Conservation (phyloP, 176 grass and related monocot genomes). For the Typha latifolia region DNA sequence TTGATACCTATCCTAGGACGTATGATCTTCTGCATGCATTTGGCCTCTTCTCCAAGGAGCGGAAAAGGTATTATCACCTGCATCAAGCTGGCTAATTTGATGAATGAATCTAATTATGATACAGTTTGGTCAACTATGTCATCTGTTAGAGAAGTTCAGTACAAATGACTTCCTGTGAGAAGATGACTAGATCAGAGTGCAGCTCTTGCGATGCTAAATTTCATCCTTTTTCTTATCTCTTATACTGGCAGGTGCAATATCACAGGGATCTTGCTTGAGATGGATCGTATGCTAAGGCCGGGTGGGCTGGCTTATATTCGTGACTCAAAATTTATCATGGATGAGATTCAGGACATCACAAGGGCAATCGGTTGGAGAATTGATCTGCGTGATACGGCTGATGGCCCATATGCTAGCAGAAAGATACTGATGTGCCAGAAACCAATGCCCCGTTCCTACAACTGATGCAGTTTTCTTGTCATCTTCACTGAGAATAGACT, state of each 20-base stretch:
- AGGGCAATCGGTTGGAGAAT: conserved; percentile 27
- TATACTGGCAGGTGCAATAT: conserved; percentile 27
- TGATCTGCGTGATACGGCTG: conserved; percentile 16
- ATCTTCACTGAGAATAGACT: background rate
- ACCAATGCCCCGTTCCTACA: conserved; percentile 16
- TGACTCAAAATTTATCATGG: conserved; percentile 28
- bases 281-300: conserved; percentile 35
- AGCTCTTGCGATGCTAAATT: too few species aligned
- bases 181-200: background rate
- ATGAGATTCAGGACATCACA: conserved; percentile 35
- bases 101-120: background rate
- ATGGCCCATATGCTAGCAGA: conserved; percentile 27
- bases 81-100: background rate
- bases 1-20: conserved; percentile 56
- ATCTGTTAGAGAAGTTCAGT: too few species aligned
- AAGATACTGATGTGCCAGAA: conserved; percentile 30
- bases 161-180: too few species aligned
- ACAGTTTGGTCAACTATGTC: too few species aligned
- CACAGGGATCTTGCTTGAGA: conserved; percentile 25
- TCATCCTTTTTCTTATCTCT: background rate
- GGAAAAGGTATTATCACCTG: conserved; percentile 23
- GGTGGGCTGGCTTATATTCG: conserved; percentile 30
- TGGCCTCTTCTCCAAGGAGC: conserved; percentile 39
- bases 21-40: conserved; percentile 45
- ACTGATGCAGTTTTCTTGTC: background rate